A percentile compares a stretch with the other conserved stretches of the same genome.
phyloP scores from a whole-genome alignment of 768 basidiomycete genomes.

The Polyporus arcularius region DNA sequence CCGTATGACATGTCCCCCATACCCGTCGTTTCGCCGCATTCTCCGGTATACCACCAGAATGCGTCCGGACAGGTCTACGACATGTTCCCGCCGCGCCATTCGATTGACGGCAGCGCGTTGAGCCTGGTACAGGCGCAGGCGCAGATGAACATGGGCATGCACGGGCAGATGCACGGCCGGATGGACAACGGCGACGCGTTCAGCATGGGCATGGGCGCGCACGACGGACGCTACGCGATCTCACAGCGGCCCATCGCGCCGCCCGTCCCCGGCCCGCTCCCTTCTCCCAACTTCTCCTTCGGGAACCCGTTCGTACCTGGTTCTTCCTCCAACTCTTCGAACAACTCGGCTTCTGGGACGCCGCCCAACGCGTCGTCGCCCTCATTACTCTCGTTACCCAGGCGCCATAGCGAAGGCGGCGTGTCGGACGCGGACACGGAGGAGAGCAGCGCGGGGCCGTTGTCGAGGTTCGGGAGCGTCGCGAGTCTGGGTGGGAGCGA shows the following conservation, averaged over 20 bases:
- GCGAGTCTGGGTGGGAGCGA: slow-evolving; percentile 31
- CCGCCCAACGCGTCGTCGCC: slow-evolving; percentile 21
- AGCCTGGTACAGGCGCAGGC: slow-evolving; percentile 17
- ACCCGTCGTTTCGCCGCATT: slow-evolving; percentile 3
- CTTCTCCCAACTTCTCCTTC: slow-evolving; percentile 30
- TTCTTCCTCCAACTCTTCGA: slow-evolving; percentile 15
- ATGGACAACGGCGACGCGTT: background rate
- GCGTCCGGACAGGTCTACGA: slow-evolving; percentile 10
- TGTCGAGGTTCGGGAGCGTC: slow-evolving; percentile 26
- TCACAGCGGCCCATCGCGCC: slow-evolving; percentile 21
- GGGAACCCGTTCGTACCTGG: slow-evolving; percentile 24
- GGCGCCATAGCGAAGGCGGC: slow-evolving; percentile 16
- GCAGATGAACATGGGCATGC: slow-evolving; percentile 12
- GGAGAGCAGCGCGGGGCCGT: slow-evolving; percentile 24
- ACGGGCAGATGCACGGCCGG: background rate
- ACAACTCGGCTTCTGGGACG: slow-evolving; percentile 16
- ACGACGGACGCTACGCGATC: slow-evolving; percentile 10
- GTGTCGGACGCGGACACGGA: slow-evolving; percentile 23
- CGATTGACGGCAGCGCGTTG: slow-evolving; percentile 16
- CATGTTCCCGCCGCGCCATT: slow-evolving; percentile 13
- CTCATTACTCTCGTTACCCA: slow-evolving; percentile 8
- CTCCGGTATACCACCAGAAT: slow-evolving; percentile 8
- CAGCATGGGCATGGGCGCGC: slow-evolving; percentile 1
- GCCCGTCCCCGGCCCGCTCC: slow-evolving; percentile 29
- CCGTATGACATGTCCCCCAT: slow-evolving; percentile 16